Evolutionary conservation across 345 rosid species (phyloP).

Genomic region (Punica granatum): DNA sequence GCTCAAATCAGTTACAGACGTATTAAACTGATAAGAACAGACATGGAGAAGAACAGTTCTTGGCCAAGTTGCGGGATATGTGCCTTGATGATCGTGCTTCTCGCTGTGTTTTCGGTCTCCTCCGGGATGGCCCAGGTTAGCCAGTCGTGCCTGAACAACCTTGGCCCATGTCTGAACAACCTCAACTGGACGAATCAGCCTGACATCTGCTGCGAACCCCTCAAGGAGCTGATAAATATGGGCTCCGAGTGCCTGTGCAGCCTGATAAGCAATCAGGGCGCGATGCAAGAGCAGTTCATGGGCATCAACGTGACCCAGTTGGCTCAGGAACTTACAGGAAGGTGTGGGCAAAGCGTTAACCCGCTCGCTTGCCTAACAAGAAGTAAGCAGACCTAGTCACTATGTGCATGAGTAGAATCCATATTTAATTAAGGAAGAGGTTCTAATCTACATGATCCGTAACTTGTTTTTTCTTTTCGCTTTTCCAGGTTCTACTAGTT

Average conservation of each 20-base stretch:
- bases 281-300: slow-evolving; percentile 40
- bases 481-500: slow-evolving; percentile 17
- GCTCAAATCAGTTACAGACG: background rate
- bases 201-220: slow-evolving; percentile 54
- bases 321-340: slow-evolving; percentile 62
- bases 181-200: slow-evolving; percentile 55
- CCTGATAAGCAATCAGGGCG: slow-evolving; percentile 51
- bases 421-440: background rate
- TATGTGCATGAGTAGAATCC: background rate
- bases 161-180: slow-evolving; percentile 51
- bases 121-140: slow-evolving; percentile 14
- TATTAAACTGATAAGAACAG: too few relatives aligned
- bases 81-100: background rate
- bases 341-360: slow-evolving; percentile 60
- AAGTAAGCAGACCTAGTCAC: slow-evolving; percentile 12
- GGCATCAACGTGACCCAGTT: slow-evolving; percentile 41
- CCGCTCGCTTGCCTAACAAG: slow-evolving; percentile 46
- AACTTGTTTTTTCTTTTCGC: background rate
- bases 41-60: background rate
- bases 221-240: slow-evolving; percentile 40
- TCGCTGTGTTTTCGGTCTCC: background rate
- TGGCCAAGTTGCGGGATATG: background rate
- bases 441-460: background rate
- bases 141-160: slow-evolving; percentile 39
- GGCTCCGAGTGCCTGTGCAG: slow-evolving; percentile 50